A percentile compares a stretch with the other conserved stretches of the same genome.
phyloP scores from a whole-genome alignment of 73 alveolate genomes.

The Stentor roeselii region DNA sequence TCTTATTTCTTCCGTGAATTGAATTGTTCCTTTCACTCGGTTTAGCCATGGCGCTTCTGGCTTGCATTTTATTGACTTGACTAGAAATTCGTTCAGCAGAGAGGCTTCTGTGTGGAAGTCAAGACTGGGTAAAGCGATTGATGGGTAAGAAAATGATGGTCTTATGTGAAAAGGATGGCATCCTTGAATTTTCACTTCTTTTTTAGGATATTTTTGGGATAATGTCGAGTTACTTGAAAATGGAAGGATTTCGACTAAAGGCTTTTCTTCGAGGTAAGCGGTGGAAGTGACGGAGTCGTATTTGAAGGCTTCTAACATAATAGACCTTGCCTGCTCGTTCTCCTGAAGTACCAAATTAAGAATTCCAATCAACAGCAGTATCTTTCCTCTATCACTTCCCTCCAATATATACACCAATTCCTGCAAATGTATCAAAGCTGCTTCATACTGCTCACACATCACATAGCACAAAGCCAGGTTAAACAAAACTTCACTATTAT shows the following conservation, averaged over 20 bases:
- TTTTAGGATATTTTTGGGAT: slow-evolving; percentile 12
- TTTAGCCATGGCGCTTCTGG: slow-evolving; percentile 69
- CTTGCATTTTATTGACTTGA: slow-evolving; percentile 45
- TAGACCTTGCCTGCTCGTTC: neutral
- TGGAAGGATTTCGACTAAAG: slow-evolving; percentile 12
- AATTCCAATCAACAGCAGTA: neutral
- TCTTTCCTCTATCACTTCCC: slow-evolving; percentile 10
- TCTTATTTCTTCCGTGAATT: slow-evolving; percentile 3
- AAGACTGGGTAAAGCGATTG: slow-evolving; percentile 39
- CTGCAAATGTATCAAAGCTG: slow-evolving; percentile 9
- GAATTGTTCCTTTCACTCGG: slow-evolving; percentile 33
- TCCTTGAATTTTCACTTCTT: slow-evolving; percentile 1
- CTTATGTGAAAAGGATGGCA: slow-evolving; percentile 33
- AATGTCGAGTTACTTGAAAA: slow-evolving; percentile 36
- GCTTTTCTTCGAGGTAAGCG: slow-evolving; percentile 17
- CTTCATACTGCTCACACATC: neutral
- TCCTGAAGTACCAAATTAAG: neutral
- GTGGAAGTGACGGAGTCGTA: neutral
- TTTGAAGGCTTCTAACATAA: slow-evolving; percentile 9
- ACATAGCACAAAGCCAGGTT: slow-evolving; percentile 17
- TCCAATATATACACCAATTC: neutral
- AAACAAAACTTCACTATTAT: slow-evolving; percentile 9
- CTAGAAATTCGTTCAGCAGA: slow-evolving; percentile 32
- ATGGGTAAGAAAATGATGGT: slow-evolving; percentile 43
- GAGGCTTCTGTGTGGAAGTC: slow-evolving; percentile 34